A percentile compares a stretch with the other conserved stretches of the same genome.
Conservation (phyloP, 345 rosid species). For the Melaleuca alternifolia region DNA sequence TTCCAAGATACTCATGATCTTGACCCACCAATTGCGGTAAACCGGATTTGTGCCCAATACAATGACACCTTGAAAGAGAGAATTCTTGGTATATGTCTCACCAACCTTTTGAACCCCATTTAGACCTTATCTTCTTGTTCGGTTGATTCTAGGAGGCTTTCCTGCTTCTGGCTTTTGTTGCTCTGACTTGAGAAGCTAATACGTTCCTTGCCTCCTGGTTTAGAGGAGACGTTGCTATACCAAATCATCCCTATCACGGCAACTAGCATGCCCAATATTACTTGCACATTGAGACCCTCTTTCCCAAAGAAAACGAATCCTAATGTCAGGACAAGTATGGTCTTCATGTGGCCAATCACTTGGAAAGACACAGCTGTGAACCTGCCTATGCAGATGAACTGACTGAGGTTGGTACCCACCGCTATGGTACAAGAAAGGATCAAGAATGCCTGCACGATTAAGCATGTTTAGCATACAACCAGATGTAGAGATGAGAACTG, state of each 20-base stretch:
- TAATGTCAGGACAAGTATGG: constrained; percentile 73
- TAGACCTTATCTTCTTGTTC: constrained; percentile 64
- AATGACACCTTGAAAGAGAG: not conserved
- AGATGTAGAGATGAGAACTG: not conserved
- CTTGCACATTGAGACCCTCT: constrained; percentile 87
- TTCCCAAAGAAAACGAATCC: constrained; percentile 91
- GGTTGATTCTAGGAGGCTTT: constrained; percentile 29
- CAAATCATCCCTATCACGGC: constrained; percentile 89
- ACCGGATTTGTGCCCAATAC: not conserved
- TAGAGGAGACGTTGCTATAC: constrained; percentile 94
- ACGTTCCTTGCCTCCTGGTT: constrained; percentile 92
- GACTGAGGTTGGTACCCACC: constrained; percentile 97
- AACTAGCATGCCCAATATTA: constrained; percentile 75
- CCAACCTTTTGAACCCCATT: not conserved
- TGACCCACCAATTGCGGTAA: not conserved
- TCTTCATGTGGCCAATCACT: constrained; percentile 99
- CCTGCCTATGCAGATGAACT: constrained; percentile 96
- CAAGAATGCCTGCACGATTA: constrained; percentile 51
- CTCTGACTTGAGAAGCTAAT: constrained; percentile 39
- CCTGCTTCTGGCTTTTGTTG: constrained; percentile 45
- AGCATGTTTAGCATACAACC: not conserved
- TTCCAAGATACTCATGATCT: not conserved
- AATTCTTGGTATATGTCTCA: constrained; percentile 1
- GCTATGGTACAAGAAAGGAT: constrained; percentile 83
- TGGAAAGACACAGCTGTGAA: constrained; percentile 96